phyloP scores from a whole-genome alignment of 345 rosid species.

The Salix exigua region DNA sequence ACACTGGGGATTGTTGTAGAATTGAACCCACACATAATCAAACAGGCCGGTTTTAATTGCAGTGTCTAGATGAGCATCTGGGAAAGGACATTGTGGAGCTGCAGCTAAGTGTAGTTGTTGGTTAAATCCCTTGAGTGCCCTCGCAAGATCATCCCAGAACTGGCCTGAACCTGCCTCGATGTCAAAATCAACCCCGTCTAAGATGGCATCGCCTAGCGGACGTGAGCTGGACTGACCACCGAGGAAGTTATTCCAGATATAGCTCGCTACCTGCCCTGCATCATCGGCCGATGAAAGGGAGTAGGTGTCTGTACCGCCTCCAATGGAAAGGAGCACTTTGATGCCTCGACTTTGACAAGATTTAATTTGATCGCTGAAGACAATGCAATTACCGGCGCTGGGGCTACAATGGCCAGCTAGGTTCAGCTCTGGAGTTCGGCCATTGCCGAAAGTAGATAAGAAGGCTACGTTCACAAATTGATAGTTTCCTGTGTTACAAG shows the following conservation, averaged over 20 bases:
- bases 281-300: slow-evolving; percentile 13
- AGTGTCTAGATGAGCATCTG: slow-evolving; percentile 3
- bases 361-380: neutral
- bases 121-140: neutral
- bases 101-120: slow-evolving; percentile 9
- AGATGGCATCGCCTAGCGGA: slow-evolving; percentile 17
- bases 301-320: slow-evolving; percentile 3
- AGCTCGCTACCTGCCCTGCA: slow-evolving; percentile 3
- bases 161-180: slow-evolving; percentile 5
- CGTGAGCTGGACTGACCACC: slow-evolving; percentile 14
- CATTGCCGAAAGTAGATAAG: slow-evolving; percentile 8
- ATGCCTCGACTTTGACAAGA: slow-evolving; percentile 13
- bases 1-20: slow-evolving; percentile 9
- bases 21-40: slow-evolving; percentile 21
- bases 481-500: slow-evolving; percentile 12
- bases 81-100: slow-evolving; percentile 23
- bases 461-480: slow-evolving; percentile 16
- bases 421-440: slow-evolving; percentile 10
- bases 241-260: slow-evolving; percentile 13
- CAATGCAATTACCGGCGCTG: neutral
- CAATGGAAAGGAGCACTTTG: slow-evolving; percentile 14
- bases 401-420: slow-evolving; percentile 18
- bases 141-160: slow-evolving; percentile 16
- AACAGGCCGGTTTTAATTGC: slow-evolving; percentile 11
- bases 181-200: slow-evolving; percentile 21